Evolutionary conservation across 768 basidiomycete species (phyloP), one percentile per base, ranked within the genome.

Genomic region (Fibroporia radiculosa): DNA sequence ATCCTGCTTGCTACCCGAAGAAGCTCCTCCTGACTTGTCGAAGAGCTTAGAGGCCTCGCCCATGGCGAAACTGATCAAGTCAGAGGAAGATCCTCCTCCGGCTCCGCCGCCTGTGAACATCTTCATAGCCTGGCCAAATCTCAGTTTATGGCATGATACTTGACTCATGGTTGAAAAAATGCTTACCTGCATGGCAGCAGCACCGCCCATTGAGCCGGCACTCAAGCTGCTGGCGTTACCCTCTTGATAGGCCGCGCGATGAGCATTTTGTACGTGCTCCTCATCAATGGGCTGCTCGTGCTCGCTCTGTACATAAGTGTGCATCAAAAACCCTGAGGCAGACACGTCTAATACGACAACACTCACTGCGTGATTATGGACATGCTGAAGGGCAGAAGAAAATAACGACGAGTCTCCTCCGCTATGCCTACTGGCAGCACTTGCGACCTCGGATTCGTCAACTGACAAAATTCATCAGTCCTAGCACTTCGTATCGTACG

Each of bases 21-120:
- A 67, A 3, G 76, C 72, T 6, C 79, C 78, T 16, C 83, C 84
- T 20, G 75, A 71, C 50, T 73, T 65, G 54, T 89, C 86, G 53
- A 92, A 85, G 39, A 89, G 64, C 59, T 87, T 84, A 13, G 74
- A 67, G 0, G 80, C 84, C 53, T 93, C 83, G 0, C 78, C 77
- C 88, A 95, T 90, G 3, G 92, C 91, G 62, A 90, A 63, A 56
- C 84, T 84, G 63, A 95, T 80, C 48, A 93, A 66, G 61, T 93
- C 62, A 29, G 77, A 78, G 59, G 74, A 70, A 40, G 69, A 71
- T 36, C 70, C 66, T 6, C 73, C 63, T 4, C 58, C 47, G 27
- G 60, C 64, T 13, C 59, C 55, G 24, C 64, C 48, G 1, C 65
- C 28, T 2, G 82, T 82, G 66, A 85, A 86, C 53, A 70, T 57